A percentile compares a stretch with the other conserved stretches of the same genome.
phyloP scores from a whole-genome alignment of 2,329 filamentous ascomycete species.

The Pezicula neosporulosa region DNA sequence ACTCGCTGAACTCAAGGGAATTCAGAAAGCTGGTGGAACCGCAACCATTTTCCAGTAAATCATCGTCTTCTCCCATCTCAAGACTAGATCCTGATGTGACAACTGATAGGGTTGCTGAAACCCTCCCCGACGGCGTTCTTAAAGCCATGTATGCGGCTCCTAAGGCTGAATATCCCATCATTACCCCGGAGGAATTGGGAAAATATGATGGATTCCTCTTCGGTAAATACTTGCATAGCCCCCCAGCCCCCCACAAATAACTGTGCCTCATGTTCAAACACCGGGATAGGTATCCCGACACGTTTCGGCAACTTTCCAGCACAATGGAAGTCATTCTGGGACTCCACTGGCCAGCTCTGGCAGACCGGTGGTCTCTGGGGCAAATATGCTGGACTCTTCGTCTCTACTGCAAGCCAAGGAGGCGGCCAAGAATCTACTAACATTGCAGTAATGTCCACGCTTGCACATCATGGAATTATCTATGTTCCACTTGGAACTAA shows the following conservation, averaged over 20 bases:
- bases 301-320: slow-evolving; percentile 96
- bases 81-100: background rate
- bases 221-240: slow-evolving; percentile 39
- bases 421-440: slow-evolving; percentile 93
- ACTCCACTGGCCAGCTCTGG: slow-evolving; percentile 87
- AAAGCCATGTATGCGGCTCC: slow-evolving; percentile 85
- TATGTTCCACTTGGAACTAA: slow-evolving; percentile 95
- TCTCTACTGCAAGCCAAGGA: slow-evolving; percentile 78
- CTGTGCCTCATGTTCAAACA: no score
- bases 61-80: slow-evolving; percentile 6
- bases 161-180: slow-evolving; percentile 67
- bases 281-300: slow-evolving; percentile 64
- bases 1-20: slow-evolving; percentile 85
- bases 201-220: slow-evolving; percentile 86
- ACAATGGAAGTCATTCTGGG: slow-evolving; percentile 89
- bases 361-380: slow-evolving; percentile 70
- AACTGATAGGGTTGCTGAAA: slow-evolving; percentile 62
- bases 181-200: slow-evolving; percentile 57
- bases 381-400: slow-evolving; percentile 88
- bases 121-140: slow-evolving; percentile 78
- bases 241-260: no score
- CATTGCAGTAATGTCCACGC: slow-evolving; percentile 76
- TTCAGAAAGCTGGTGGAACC: slow-evolving; percentile 79
- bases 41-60: slow-evolving; percentile 71
- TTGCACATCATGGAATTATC: slow-evolving; percentile 91